Base-by-base conservation (phyloP, 176 grass and related monocot genomes). In the Rhynchospora breviuscula region DNA sequence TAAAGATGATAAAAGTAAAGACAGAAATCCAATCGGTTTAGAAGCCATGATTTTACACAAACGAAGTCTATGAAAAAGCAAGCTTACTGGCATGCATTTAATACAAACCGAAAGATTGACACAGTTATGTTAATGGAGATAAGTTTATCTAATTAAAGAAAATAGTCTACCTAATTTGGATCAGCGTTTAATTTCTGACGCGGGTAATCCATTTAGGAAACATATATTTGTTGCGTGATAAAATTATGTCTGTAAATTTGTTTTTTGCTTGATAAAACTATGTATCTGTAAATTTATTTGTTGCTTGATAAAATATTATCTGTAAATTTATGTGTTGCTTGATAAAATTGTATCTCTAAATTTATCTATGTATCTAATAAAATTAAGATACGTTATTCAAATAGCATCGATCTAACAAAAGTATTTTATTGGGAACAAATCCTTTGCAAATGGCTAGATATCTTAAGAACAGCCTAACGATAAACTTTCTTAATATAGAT, bases 111-210 rank as follows among this genome's bases (percentile, higher is more conserved):
- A 64, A 71, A 10, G 79, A 87, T 79, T 23, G 3, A 12, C 67
- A 19, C 62, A 53, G 19, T 29, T 81, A 82, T 82, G 46, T 31
- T 82, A 26, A 53, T 19, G 45, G 62, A n/a, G 63, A 80, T 84
- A 60, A 60, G 23, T 66, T 70, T 31, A 63, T 78, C 19, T 60
- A 43, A 11, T 69, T 73, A 63, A 79, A 81, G 79, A 25, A 51
- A 81, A 63, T 46, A 10, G 62, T 45, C 4, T 62, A 25, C 63
- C 18, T 82, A 82, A 65, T 31, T 7, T 81, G 11, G n/a, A 81
- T 63, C 15, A 46, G 59, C 10, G 33, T 65, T 70, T 63, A 13
- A 10, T 53, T 26, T 53, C 51, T 56, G 23, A 2, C 10, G 49
- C 10, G 0, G 7, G 7, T 77, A 18, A 29, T 19, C 49, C 49